Conservation (phyloP, 495 filamentous ascomycete genomes). For the Rhypophila decipiens region DNA sequence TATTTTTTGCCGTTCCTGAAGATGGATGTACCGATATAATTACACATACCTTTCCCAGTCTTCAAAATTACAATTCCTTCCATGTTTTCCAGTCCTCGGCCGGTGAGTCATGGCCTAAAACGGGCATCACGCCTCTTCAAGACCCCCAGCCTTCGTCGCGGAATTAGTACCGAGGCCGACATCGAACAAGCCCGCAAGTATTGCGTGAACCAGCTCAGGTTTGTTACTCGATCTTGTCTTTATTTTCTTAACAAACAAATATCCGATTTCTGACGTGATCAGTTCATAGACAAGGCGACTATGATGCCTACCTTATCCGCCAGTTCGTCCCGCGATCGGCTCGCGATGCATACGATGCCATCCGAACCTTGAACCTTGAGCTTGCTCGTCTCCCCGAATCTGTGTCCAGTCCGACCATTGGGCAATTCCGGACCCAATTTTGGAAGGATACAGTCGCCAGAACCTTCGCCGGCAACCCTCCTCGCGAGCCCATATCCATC, state of each 20-base stretch:
- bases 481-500: constrained; percentile 86
- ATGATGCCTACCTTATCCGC: constrained; percentile 78
- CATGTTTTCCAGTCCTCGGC: constrained; percentile 16
- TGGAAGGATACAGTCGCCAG: constrained; percentile 80
- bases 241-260: background rate
- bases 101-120: constrained; percentile 14
- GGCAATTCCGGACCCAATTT: constrained; percentile 84
- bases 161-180: constrained; percentile 28
- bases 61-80: background rate
- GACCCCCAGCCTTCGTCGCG: background rate
- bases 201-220: constrained; percentile 43
- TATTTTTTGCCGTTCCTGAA: background rate
- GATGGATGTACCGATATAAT: constrained; percentile 5
- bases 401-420: constrained; percentile 73
- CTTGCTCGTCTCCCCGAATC: constrained; percentile 81
- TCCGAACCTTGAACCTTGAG: constrained; percentile 90
- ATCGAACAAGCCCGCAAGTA: constrained; percentile 43
- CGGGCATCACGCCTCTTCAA: constrained; percentile 11
- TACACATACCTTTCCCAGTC: background rate
- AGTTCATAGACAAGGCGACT: constrained; percentile 50
- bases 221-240: no score
- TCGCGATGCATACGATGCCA: constrained; percentile 77
- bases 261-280: background rate
- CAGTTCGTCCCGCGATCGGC: constrained; percentile 69
- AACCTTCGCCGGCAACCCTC: constrained; percentile 63